Evolutionary conservation across 179 eudicot genomes (phyloP).

Genomic region (Patellifolia procumbens): DNA sequence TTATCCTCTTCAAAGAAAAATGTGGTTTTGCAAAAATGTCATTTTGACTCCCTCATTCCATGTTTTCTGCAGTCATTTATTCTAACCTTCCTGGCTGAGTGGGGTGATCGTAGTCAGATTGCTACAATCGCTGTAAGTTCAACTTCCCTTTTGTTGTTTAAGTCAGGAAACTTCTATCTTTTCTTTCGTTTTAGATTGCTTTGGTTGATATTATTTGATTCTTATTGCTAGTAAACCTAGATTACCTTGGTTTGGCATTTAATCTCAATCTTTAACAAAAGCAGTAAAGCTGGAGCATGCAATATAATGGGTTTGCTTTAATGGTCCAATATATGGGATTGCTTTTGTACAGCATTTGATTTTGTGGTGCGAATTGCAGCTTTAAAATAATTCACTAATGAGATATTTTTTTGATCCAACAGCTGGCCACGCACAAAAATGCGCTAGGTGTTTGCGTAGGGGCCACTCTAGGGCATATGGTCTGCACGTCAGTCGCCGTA

Average conservation of each 20-base stretch:
- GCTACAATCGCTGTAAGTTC: slow-evolving; percentile 97
- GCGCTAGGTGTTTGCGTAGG: slow-evolving; percentile 93
- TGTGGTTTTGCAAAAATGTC: background rate
- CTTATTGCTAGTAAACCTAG: no score
- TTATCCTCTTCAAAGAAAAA: background rate
- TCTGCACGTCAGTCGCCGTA: slow-evolving; percentile 91
- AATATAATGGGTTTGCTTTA: background rate
- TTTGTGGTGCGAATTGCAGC: background rate
- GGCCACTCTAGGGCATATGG: slow-evolving; percentile 73
- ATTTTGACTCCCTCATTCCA: no score
- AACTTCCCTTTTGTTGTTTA: slow-evolving; percentile 6
- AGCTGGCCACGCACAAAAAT: slow-evolving; percentile 96
- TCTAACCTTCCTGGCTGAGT: slow-evolving; percentile 97
- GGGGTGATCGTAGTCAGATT: slow-evolving; percentile 99
- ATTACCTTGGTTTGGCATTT: background rate
- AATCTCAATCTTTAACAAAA: background rate
- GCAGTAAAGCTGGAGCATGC: slow-evolving; percentile 11
- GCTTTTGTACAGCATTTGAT: background rate
- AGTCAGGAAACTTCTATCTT: background rate
- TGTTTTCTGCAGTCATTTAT: slow-evolving; percentile 77
- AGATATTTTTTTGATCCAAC: slow-evolving; percentile 20
- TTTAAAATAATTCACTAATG: background rate
- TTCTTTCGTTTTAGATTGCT: background rate
- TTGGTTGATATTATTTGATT: no score
- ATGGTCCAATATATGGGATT: slow-evolving; percentile 5